Percentiles rank a stretch among this genome's conserved stretches.
phyloP scores from a whole-genome alignment of 2,329 filamentous ascomycete species.

The Stemphylium lycopersici region DNA sequence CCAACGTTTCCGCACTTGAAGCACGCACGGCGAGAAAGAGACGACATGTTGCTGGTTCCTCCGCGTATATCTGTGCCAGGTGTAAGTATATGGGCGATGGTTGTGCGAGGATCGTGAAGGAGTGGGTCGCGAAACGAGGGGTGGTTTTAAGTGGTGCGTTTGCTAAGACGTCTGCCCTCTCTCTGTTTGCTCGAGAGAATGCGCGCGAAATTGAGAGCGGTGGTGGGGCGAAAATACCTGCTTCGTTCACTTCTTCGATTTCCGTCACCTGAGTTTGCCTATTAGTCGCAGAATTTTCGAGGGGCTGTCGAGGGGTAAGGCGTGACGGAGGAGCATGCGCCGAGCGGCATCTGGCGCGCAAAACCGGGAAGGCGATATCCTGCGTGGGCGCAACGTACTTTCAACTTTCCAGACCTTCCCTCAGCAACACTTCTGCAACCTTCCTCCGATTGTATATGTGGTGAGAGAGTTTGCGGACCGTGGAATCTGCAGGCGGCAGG shows the following conservation, averaged over 20 bases:
- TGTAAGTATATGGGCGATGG: conserved; percentile 27
- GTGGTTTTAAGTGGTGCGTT: conserved; percentile 29
- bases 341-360: conserved; percentile 19
- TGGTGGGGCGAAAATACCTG: conserved; percentile 32
- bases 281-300: conserved; percentile 43
- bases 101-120: conserved; percentile 21
- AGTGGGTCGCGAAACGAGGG: conserved; percentile 21
- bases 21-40: conserved; percentile 60
- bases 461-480: conserved; percentile 29
- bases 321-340: conserved; percentile 30
- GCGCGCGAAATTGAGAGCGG: conserved; percentile 3
- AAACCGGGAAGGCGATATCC: background rate
- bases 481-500: conserved; percentile 27
- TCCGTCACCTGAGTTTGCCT: conserved; percentile 41
- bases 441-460: conserved; percentile 38
- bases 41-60: conserved; percentile 55
- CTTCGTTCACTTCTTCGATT: conserved; percentile 33
- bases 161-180: conserved; percentile 23
- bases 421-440: conserved; percentile 50
- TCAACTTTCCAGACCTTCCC: conserved; percentile 49
- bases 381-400: conserved; percentile 33
- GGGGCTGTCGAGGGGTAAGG: conserved; percentile 33
- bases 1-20: conserved; percentile 61
- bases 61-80: conserved; percentile 31
- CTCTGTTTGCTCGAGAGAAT: conserved; percentile 1